Percentiles rank a stretch among this genome's conserved stretches.
phyloP scores from a whole-genome alignment of 2,329 filamentous ascomycete genomes.

The Atkinsonella hypoxylon region DNA sequence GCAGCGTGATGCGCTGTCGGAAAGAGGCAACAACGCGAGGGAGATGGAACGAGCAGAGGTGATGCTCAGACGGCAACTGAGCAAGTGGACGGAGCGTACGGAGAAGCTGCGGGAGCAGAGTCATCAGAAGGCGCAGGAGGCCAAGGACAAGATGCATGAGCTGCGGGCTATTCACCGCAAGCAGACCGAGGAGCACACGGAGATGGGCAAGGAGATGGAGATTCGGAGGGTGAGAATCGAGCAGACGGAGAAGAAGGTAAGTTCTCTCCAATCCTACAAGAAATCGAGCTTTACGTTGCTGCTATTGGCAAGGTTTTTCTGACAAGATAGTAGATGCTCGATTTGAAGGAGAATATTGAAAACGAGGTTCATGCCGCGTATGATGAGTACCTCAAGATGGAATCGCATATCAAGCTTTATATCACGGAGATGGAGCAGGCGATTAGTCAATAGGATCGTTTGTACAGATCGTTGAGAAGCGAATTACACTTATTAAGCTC shows the following conservation, averaged over 20 bases:
- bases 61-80: conserved; percentile 70
- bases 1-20: conserved; percentile 77
- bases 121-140: conserved; percentile 66
- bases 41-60: conserved; percentile 85
- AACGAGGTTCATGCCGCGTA: conserved; percentile 82
- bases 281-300: not conserved
- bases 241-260: conserved; percentile 95
- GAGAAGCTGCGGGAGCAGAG: conserved; percentile 73
- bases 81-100: conserved; percentile 77
- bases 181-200: conserved; percentile 71
- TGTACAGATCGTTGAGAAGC: too few relatives aligned
- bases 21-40: conserved; percentile 77
- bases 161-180: conserved; percentile 67
- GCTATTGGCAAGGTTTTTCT: not conserved
- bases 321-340: conserved; percentile 60
- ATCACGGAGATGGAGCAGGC: conserved; percentile 98
- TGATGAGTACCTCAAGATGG: conserved; percentile 95
- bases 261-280: not conserved
- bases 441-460: conserved; percentile 25
- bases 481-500: too few relatives aligned
- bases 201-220: conserved; percentile 88
- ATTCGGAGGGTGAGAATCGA: conserved; percentile 85
- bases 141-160: conserved; percentile 84
- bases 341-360: conserved; percentile 95
- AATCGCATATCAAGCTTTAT: conserved; percentile 92